Conservation (phyloP, 192 early-diverging fungal species). For the Funneliformis mosseae region DNA sequence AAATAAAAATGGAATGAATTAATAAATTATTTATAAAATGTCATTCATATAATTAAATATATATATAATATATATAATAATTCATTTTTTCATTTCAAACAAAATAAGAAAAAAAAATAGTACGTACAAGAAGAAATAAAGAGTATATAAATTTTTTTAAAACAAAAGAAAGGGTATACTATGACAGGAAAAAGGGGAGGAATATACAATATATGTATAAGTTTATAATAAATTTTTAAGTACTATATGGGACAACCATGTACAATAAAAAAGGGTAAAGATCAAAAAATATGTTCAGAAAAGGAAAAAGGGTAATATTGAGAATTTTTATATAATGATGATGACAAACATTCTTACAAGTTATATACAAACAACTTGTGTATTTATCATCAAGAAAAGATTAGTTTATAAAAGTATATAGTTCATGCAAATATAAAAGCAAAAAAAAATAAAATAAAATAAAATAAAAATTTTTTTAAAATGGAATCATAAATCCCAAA, state of each 20-base stretch:
- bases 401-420: not conserved
- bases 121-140: conserved; percentile 8
- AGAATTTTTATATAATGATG: conserved; percentile 7
- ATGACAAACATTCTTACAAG: not conserved
- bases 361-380: not conserved
- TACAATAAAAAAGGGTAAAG: conserved; percentile 16
- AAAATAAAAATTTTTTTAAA: not conserved
- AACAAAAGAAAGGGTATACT: not conserved
- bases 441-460: not conserved
- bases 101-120: not conserved
- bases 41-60: not conserved
- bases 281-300: conserved; percentile 27
- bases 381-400: conserved; percentile 10
- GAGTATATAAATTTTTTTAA: not conserved
- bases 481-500: not conserved
- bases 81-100: too few relatives aligned
- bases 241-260: conserved; percentile 1
- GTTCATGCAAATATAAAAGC: not conserved
- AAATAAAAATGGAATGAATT: too few relatives aligned
- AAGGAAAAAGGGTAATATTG: not conserved
- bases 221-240: not conserved
- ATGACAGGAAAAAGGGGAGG: not conserved
- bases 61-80: too few relatives aligned
- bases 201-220: conserved; percentile 11
- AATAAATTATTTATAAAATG: not conserved